Percentiles rank a stretch among this genome's conserved stretches.
These are phyloP conservation scores for Colletotrichum tamarilloi DNA, from an alignment of 2,329 filamentous ascomycete species.

Conservation along the genomic window DNA sequence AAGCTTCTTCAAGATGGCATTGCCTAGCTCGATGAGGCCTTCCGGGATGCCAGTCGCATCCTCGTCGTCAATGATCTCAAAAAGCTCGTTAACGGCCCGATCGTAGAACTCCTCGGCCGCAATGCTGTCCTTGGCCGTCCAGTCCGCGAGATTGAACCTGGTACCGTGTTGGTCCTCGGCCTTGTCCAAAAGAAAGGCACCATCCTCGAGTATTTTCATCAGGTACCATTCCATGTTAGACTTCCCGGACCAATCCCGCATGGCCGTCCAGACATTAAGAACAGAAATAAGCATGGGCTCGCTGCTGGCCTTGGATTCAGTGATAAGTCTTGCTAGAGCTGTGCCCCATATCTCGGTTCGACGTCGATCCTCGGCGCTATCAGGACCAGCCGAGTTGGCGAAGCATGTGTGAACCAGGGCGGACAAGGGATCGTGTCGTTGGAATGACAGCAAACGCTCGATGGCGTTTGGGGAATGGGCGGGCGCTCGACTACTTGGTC, in stretches of 20 bases:
- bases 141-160: slow-evolving; percentile 76
- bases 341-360: slow-evolving; percentile 90
- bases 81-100: slow-evolving; percentile 81
- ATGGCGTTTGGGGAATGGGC: slow-evolving; percentile 70
- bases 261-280: slow-evolving; percentile 86
- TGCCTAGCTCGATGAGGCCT: slow-evolving; percentile 85
- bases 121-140: slow-evolving; percentile 82
- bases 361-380: slow-evolving; percentile 82
- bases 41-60: slow-evolving; percentile 87
- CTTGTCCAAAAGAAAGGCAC: slow-evolving; percentile 88
- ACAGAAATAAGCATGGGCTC: slow-evolving; percentile 86
- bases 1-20: slow-evolving; percentile 83
- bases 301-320: slow-evolving; percentile 78
- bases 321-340: slow-evolving; percentile 84
- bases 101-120: slow-evolving; percentile 91
- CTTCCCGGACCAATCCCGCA: slow-evolving; percentile 90
- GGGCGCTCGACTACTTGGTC: slow-evolving; percentile 41
- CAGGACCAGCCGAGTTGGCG: slow-evolving; percentile 84
- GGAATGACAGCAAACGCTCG: slow-evolving; percentile 87
- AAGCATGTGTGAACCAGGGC: slow-evolving; percentile 90
- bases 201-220: slow-evolving; percentile 93
- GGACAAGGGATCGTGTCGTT: slow-evolving; percentile 87
- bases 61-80: slow-evolving; percentile 87
- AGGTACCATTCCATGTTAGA: slow-evolving; percentile 93
- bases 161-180: slow-evolving; percentile 82